Evolutionary conservation across 2,329 filamentous ascomycete species (phyloP).

Genomic region (Alternaria gansuensis): DNA sequence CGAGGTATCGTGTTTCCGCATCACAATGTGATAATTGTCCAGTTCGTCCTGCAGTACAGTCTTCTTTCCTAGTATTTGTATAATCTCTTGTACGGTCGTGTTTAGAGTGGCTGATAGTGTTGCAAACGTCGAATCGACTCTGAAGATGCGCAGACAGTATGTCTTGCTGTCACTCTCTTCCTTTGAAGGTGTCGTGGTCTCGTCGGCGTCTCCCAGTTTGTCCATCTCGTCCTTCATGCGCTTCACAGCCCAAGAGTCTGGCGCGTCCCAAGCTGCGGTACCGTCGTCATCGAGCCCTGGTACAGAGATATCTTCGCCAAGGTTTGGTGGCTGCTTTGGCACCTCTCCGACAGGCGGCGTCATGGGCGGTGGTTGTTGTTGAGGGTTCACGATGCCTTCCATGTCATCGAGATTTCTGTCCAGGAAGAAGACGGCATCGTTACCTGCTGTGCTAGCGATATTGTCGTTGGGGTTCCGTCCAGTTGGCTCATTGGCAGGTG

Average conservation of each 20-base stretch:
- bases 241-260: conserved; percentile 95
- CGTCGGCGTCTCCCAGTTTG: conserved; percentile 70
- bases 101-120: conserved; percentile 86
- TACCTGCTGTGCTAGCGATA: conserved; percentile 55
- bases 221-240: conserved; percentile 70
- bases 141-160: conserved; percentile 95
- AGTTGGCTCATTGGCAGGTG: conserved; percentile 33
- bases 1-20: conserved; percentile 90
- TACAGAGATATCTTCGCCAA: conserved; percentile 47
- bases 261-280: conserved; percentile 81
- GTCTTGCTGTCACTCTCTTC: conserved; percentile 77
- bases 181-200: conserved; percentile 71
- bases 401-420: conserved; percentile 91
- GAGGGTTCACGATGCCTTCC: conserved; percentile 80
- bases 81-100: conserved; percentile 84
- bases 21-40: conserved; percentile 93
- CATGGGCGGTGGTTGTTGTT: conserved; percentile 67
- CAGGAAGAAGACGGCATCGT: conserved; percentile 74
- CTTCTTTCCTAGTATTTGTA: conserved; percentile 92
- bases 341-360: conserved; percentile 68
- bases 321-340: conserved; percentile 62
- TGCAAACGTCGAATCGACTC: conserved; percentile 91
- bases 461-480: conserved; percentile 59
- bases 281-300: conserved; percentile 48
- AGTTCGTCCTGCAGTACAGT: conserved; percentile 89